Evolutionary conservation across 257 asterid genomes (phyloP).

Genomic region (Agastache rugosa): DNA sequence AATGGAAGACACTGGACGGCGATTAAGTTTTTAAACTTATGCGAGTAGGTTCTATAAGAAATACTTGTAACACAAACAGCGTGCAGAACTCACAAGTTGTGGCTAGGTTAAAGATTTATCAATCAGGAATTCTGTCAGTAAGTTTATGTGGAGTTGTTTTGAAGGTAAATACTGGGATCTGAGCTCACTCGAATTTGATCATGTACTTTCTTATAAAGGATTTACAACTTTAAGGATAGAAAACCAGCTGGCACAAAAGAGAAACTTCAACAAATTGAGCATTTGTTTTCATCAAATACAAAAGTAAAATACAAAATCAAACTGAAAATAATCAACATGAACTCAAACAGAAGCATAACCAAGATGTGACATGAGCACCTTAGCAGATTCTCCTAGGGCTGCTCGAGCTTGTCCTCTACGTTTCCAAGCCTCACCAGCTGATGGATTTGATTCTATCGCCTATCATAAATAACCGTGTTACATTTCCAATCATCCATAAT

Average conservation of each 20-base stretch:
- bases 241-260: conserved; percentile 23
- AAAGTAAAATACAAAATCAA: conserved; percentile 20
- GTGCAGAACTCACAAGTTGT: conserved; percentile 5
- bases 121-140: conserved; percentile 1
- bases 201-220: conserved; percentile 7
- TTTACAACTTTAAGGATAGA: conserved; percentile 8
- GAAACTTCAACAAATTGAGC: conserved; percentile 28
- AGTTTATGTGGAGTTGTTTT: not conserved
- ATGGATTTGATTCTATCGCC: conserved; percentile 93
- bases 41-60: conserved; percentile 15
- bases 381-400: conserved; percentile 94
- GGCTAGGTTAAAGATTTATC: conserved; percentile 16
- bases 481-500: conserved; percentile 37
- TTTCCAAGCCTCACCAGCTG: conserved; percentile 99
- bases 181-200: conserved; percentile 19
- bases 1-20: not conserved
- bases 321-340: conserved; percentile 9
- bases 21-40: conserved; percentile 2
- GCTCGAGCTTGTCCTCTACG: conserved; percentile 99
- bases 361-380: conserved; percentile 53
- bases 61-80: conserved; percentile 10
- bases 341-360: conserved; percentile 13
- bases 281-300: not conserved
- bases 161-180: conserved; percentile 26
- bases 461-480: conserved; percentile 42